Conservation (phyloP, 208 protist species). For the Leishmania turanica region DNA sequence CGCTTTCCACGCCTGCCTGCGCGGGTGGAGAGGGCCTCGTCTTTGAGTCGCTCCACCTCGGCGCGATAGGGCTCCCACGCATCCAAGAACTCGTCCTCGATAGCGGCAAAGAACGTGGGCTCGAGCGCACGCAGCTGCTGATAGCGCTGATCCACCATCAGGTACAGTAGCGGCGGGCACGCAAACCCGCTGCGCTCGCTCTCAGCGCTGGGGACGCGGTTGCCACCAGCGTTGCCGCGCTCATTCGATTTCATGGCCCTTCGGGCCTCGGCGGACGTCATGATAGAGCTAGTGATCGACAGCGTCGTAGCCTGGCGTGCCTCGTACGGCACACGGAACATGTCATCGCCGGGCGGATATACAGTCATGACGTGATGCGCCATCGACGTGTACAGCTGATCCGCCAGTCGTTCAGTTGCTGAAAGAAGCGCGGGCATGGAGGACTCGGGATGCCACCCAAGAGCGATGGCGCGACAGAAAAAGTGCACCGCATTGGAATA, state of each 20-base stretch:
- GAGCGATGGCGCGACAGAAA: conserved; percentile 71
- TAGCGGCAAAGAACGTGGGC: conserved; percentile 75
- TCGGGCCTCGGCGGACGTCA: conserved; percentile 1
- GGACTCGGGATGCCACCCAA: conserved; percentile 67
- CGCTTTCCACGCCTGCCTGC: conserved; percentile 69
- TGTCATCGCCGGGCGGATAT: conserved; percentile 61
- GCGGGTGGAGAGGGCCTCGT: conserved; percentile 65
- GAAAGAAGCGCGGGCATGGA: conserved; percentile 8
- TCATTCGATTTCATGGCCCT: conserved; percentile 14
- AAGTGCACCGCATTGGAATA: conserved; percentile 60
- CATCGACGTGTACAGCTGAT: conserved; percentile 75
- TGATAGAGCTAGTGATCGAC: conserved; percentile 1
- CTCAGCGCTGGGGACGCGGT: conserved; percentile 37
- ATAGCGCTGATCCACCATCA: conserved; percentile 74
- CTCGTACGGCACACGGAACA: conserved; percentile 84
- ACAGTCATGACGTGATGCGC: conserved; percentile 65
- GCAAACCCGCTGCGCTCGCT: conserved; percentile 62
- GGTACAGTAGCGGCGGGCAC: conserved; percentile 62
- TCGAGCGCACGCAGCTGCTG: conserved; percentile 68
- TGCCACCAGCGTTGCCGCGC: conserved; percentile 1
- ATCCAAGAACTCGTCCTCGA: conserved; percentile 75
- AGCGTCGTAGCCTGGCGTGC: conserved; percentile 52
- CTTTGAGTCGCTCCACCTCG: conserved; percentile 75
- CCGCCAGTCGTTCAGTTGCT: conserved; percentile 45
- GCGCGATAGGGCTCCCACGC: conserved; percentile 83